Evolutionary conservation across 2,329 filamentous ascomycete genomes (phyloP).

Genomic region (Xylariales sp.): DNA sequence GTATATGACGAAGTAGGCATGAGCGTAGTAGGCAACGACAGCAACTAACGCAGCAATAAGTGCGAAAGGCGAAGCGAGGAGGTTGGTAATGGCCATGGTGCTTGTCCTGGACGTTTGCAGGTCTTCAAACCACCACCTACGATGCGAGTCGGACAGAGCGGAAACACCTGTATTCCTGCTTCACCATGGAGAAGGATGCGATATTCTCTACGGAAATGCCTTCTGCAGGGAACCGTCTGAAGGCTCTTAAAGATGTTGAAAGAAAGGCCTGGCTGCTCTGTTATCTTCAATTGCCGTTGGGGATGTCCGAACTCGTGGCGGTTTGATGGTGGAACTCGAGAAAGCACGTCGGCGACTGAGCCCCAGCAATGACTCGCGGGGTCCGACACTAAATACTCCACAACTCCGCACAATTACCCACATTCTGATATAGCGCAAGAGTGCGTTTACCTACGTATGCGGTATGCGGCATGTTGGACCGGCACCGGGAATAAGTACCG

Average conservation of each 20-base stretch:
- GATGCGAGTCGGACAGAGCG: not conserved
- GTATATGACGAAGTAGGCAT: conserved; percentile 69
- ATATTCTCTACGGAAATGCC: not conserved
- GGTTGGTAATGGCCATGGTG: conserved; percentile 51
- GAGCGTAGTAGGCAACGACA: conserved; percentile 68
- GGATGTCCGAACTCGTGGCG: conserved; percentile 12
- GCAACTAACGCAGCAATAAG: conserved; percentile 59
- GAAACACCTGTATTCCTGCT: not conserved
- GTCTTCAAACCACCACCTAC: not conserved
- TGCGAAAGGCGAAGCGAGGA: conserved; percentile 60
- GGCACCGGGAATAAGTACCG: not conserved
- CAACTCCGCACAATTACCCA: conserved; percentile 18
- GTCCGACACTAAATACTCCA: conserved; percentile 20
- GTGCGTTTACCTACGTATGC: not conserved
- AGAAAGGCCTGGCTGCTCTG: not conserved
- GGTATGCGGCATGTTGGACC: not conserved
- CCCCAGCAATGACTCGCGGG: conserved; percentile 21
- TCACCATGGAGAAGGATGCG: not conserved
- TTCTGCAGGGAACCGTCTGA: too few species aligned
- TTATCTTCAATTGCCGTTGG: conserved; percentile 1
- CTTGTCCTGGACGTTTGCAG: not conserved
- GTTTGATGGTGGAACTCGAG: conserved; percentile 15
- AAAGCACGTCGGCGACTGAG: conserved; percentile 1
- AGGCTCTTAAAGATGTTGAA: not conserved
- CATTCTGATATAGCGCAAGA: not conserved